Percentiles rank a stretch among this genome's conserved stretches.
phyloP scores from a whole-genome alignment of 371 early-diverging fungal species.

The Syncephalastrum monosporum region DNA sequence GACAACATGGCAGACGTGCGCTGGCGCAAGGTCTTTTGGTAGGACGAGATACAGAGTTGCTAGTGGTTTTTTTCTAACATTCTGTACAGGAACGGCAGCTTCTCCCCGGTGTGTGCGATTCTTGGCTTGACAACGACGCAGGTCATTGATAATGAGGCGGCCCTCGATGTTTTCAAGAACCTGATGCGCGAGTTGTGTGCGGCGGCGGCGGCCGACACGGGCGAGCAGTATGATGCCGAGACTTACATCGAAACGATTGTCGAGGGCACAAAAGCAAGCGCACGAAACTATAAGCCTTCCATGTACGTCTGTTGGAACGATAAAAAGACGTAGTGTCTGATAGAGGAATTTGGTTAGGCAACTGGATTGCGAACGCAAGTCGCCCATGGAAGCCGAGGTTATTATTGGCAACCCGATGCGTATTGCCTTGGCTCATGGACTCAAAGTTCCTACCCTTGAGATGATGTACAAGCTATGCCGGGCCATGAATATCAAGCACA shows the following conservation, averaged over 20 bases:
- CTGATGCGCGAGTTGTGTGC: slow-evolving; percentile 67
- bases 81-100: slow-evolving; percentile 63
- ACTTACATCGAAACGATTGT: slow-evolving; percentile 42
- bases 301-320: slow-evolving; percentile 33
- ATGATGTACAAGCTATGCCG: slow-evolving; percentile 30
- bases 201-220: slow-evolving; percentile 40
- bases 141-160: slow-evolving; percentile 54
- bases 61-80: too few relatives aligned
- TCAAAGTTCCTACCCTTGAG: slow-evolving; percentile 41
- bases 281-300: slow-evolving; percentile 62
- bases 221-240: slow-evolving; percentile 42
- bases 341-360: slow-evolving; percentile 19
- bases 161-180: slow-evolving; percentile 42
- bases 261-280: slow-evolving; percentile 35
- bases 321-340: background rate
- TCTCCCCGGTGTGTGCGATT: slow-evolving; percentile 71
- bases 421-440: slow-evolving; percentile 22
- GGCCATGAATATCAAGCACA: too few relatives aligned
- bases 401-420: slow-evolving; percentile 59
- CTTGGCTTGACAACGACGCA: slow-evolving; percentile 63
- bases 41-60: too few relatives aligned
- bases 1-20: slow-evolving; percentile 67
- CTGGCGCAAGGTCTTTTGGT: slow-evolving; percentile 82
- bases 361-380: slow-evolving; percentile 56
- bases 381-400: slow-evolving; percentile 65